Conservation (phyloP, 331 rosid genomes). For the Cydonia oblonga region DNA sequence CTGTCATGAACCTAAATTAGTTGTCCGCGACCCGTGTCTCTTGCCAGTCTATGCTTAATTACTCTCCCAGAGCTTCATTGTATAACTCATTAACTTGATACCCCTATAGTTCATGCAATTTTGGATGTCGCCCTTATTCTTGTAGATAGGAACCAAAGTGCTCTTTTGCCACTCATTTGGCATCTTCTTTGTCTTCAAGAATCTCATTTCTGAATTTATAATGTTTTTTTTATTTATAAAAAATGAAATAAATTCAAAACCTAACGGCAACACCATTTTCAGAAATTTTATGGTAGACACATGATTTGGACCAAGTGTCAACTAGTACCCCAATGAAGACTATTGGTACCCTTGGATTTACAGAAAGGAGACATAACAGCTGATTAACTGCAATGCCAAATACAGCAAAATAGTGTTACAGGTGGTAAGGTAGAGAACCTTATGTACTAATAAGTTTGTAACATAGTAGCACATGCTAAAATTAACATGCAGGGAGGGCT, state of each 20-base stretch:
- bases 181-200: no score
- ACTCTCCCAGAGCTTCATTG: no score
- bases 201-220: background rate
- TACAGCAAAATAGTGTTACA: background rate
- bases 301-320: background rate
- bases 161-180: no score
- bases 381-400: background rate
- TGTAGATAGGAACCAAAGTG: no score
- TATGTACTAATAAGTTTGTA: background rate
- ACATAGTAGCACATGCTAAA: background rate
- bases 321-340: background rate
- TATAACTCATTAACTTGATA: no score
- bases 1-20: no score
- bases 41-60: no score
- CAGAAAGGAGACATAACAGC: background rate
- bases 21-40: no score
- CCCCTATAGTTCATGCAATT: no score
- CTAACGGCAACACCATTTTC: background rate
- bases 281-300: background rate
- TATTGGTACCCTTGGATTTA: background rate
- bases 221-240: no score
- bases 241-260: no score
- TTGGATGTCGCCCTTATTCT: no score
- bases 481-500: background rate
- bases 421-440: background rate